These are phyloP conservation scores for Paraphaeosphaeria minitans DNA, from an alignment of 2,329 filamentous ascomycete species.

Conservation along the genomic window DNA sequence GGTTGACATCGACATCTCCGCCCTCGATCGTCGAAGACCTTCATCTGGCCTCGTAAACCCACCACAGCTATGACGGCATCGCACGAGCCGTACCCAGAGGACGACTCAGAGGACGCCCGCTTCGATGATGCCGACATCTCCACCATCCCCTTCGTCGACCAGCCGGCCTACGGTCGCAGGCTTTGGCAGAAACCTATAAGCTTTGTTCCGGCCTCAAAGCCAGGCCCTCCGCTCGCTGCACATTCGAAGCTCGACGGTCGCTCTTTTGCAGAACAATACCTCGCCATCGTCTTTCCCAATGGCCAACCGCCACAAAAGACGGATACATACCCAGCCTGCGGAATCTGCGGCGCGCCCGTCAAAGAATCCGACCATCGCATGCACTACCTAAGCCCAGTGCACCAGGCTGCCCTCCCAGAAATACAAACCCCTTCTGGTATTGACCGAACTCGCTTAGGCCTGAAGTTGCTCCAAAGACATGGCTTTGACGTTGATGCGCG, in stretches of 20 bases:
- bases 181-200: constrained; percentile 64
- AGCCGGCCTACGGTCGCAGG: constrained; percentile 64
- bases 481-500: constrained; percentile 79
- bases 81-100: constrained; percentile 11
- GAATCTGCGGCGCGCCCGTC: constrained; percentile 46
- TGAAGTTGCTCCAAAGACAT: constrained; percentile 67
- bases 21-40: background rate
- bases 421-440: constrained; percentile 74
- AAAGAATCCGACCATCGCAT: constrained; percentile 43
- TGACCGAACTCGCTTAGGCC: constrained; percentile 71
- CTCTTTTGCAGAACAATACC: constrained; percentile 65
- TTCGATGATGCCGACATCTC: constrained; percentile 60
- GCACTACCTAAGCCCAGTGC: constrained; percentile 65
- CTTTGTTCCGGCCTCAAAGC: constrained; percentile 60
- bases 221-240: constrained; percentile 19
- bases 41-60: background rate
- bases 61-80: constrained; percentile 16
- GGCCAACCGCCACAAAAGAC: constrained; percentile 28
- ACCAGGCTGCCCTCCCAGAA: constrained; percentile 72
- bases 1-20: background rate
- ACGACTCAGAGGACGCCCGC: constrained; percentile 21
- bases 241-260: constrained; percentile 52
- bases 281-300: constrained; percentile 67
- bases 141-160: constrained; percentile 62
- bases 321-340: constrained; percentile 32